Evolutionary conservation across 352 stramenopile genomes (phyloP).

Genomic region (Globisporangium spiculum): DNA sequence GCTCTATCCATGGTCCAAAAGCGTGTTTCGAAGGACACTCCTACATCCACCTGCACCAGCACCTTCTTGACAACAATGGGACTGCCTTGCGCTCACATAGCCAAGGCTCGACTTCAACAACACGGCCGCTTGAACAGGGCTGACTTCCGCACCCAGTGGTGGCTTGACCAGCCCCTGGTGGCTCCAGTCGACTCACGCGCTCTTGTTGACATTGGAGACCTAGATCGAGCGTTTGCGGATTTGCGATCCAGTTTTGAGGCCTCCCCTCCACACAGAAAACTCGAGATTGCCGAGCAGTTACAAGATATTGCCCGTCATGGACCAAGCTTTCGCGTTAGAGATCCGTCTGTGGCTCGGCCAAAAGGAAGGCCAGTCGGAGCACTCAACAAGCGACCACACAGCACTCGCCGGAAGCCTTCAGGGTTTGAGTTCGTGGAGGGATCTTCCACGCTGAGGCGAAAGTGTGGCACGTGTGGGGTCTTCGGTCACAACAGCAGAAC

Average conservation of each 20-base stretch:
- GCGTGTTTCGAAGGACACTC: background rate
- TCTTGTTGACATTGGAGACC: conserved; percentile 2
- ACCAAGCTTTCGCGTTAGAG: background rate
- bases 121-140: background rate
- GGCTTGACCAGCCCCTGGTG: background rate
- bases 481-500: too few relatives aligned
- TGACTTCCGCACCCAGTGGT: conserved; percentile 1
- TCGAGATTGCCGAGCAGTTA: background rate
- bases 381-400: background rate
- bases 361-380: background rate
- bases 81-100: background rate
- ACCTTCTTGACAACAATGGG: background rate
- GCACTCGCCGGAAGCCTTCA: background rate
- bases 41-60: background rate
- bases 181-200: background rate
- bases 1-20: too few relatives aligned
- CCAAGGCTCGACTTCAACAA: background rate
- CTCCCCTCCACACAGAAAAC: background rate
- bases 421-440: too few relatives aligned
- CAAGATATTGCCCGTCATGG: background rate
- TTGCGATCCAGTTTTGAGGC: background rate
- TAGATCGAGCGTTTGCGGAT: conserved; percentile 1
- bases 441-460: too few relatives aligned
- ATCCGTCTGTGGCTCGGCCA: background rate
- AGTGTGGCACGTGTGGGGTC: too few relatives aligned